Conservation (phyloP, 2,329 filamentous ascomycete species). For the Exophiala mesophila region DNA sequence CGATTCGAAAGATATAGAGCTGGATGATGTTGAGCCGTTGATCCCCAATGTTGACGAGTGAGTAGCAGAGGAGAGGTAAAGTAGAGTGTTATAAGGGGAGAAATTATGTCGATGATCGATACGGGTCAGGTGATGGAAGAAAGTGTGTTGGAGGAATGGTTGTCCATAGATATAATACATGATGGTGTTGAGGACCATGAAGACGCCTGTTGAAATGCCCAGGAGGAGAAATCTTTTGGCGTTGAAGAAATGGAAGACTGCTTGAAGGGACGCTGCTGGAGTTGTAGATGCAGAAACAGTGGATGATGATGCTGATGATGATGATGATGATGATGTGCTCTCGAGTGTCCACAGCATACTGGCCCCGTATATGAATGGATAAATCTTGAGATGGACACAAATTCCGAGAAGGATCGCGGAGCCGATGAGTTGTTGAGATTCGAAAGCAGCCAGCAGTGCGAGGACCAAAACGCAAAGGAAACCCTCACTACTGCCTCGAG, state of each 20-base stretch:
- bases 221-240: constrained; percentile 35
- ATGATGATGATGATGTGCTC: constrained; percentile 4
- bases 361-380: constrained; percentile 90
- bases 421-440: constrained; percentile 56
- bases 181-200: constrained; percentile 64
- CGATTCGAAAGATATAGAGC: constrained; percentile 59
- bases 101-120: constrained; percentile 98
- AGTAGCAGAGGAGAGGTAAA: constrained; percentile 76
- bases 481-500: constrained; percentile 88
- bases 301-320: no score
- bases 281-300: neutral
- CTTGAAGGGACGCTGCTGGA: constrained; percentile 19
- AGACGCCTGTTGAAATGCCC: constrained; percentile 64
- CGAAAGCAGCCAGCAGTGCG: constrained; percentile 74
- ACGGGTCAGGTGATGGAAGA: constrained; percentile 83
- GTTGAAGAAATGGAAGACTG: constrained; percentile 34
- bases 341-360: constrained; percentile 41
- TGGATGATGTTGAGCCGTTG: constrained; percentile 10
- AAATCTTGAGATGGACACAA: constrained; percentile 96
- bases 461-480: constrained; percentile 80
- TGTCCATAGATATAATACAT: constrained; percentile 78
- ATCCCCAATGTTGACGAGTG: constrained; percentile 35
- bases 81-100: constrained; percentile 86
- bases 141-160: constrained; percentile 84
- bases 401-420: constrained; percentile 74